phyloP scores from a whole-genome alignment of 257 asterid genomes.

The Scutellaria minor region DNA sequence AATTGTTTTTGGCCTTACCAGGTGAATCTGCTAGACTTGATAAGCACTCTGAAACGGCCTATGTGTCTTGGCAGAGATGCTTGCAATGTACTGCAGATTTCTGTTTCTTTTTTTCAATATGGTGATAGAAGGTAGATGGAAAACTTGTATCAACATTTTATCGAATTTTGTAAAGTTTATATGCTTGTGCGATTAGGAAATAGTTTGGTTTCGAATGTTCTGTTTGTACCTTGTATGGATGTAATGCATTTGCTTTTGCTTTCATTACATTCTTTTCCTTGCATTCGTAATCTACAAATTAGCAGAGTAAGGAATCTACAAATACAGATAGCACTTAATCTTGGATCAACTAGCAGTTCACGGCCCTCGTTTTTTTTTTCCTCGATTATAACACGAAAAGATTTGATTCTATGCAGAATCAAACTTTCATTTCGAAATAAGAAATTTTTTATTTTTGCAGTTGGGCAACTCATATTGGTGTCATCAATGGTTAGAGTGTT shows the following conservation, averaged over 20 bases:
- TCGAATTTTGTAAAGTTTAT: conserved; percentile 14
- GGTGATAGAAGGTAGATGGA: not conserved
- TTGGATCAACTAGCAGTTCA: too few species aligned
- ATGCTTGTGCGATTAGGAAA: not conserved
- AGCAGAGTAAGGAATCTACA: too few species aligned
- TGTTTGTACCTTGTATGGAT: not conserved
- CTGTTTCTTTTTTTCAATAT: not conserved
- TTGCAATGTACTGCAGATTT: not conserved
- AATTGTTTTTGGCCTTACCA: conserved; percentile 33
- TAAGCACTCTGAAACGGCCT: not conserved
- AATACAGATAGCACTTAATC: too few species aligned
- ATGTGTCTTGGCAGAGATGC: not conserved
- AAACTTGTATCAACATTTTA: not conserved
- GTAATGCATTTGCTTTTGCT: not conserved
- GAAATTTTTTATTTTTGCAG: too few species aligned
- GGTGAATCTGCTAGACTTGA: conserved; percentile 30
- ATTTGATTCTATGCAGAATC: too few species aligned
- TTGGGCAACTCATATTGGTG: too few species aligned
- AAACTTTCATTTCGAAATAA: too few species aligned
- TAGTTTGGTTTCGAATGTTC: not conserved
- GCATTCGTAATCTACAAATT: too few species aligned
- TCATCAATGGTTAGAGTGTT: too few species aligned
- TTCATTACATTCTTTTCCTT: not conserved
- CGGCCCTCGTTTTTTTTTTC: too few species aligned
- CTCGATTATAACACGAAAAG: too few species aligned